phyloP scores from a whole-genome alignment of 805 yeast species.

The Zygosaccharomyces pseudorouxii region DNA sequence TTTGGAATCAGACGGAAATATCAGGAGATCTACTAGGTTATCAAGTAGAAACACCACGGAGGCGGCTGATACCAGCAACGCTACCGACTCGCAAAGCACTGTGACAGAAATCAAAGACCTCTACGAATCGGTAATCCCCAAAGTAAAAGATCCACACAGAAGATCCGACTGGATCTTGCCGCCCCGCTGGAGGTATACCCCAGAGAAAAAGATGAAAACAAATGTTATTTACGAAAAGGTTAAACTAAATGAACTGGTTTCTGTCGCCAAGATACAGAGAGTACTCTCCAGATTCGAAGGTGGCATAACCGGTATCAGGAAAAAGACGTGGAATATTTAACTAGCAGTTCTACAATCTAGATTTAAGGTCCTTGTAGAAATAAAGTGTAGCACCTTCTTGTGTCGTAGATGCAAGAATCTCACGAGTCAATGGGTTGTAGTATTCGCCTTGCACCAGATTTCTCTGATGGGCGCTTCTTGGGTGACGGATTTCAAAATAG shows the following conservation, averaged over 20 bases:
- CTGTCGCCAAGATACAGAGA: slow-evolving; percentile 23
- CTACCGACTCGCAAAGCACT: slow-evolving; percentile 5
- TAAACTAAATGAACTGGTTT: slow-evolving; percentile 30
- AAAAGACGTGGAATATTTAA: slow-evolving; percentile 15
- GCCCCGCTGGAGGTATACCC: slow-evolving; percentile 28
- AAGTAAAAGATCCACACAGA: slow-evolving; percentile 28
- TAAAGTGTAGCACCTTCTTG: slow-evolving; percentile 56
- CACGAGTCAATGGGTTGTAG: slow-evolving; percentile 43
- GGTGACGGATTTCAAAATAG: slow-evolving; percentile 44
- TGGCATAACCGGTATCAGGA: slow-evolving; percentile 33
- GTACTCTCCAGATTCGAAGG: slow-evolving; percentile 33
- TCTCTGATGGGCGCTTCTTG: slow-evolving; percentile 49
- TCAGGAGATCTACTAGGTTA: slow-evolving; percentile 28
- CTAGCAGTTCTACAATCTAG: not conserved
- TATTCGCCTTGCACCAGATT: slow-evolving; percentile 56
- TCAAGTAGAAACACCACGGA: slow-evolving; percentile 16
- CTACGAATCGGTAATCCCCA: slow-evolving; percentile 31
- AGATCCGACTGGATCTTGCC: slow-evolving; percentile 36
- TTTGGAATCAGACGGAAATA: slow-evolving; percentile 11
- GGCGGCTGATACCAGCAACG: not conserved
- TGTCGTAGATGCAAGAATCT: slow-evolving; percentile 53
- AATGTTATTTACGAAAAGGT: slow-evolving; percentile 30
- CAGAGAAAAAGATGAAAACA: slow-evolving; percentile 33
- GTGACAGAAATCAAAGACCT: slow-evolving; percentile 23
- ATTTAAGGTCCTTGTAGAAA: slow-evolving; percentile 11